A percentile compares a stretch with the other conserved stretches of the same genome.
Evolutionary conservation across 2,329 filamentous ascomycete genomes (phyloP).

Genomic region (Didymella pinodella): DNA sequence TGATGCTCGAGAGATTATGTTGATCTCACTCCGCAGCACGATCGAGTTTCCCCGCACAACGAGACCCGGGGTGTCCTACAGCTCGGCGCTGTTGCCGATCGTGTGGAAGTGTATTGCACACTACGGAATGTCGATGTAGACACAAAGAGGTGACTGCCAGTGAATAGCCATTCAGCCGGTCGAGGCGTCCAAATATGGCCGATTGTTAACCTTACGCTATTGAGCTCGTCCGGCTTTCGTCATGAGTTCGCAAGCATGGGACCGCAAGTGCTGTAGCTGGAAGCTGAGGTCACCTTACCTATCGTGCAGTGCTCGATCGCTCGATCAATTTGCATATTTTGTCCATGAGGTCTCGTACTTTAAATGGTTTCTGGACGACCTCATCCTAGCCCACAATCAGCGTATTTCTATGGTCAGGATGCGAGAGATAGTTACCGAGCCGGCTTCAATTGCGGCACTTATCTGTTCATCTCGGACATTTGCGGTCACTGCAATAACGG

Average conservation of each 20-base stretch:
- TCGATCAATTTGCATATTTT: conserved; percentile 29
- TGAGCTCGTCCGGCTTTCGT: neutral
- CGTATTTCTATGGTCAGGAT: neutral
- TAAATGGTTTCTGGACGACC: conserved; percentile 48
- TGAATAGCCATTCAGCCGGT: neutral
- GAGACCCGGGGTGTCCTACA: neutral
- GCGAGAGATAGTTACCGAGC: neutral
- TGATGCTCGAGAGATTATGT: neutral
- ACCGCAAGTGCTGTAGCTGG: neutral
- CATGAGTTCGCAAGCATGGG: neutral
- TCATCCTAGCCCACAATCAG: conserved; percentile 25
- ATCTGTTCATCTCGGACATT: conserved; percentile 29
- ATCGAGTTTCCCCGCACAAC: neutral
- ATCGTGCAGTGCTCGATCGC: neutral
- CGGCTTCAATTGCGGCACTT: conserved; percentile 2
- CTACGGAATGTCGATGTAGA: neutral
- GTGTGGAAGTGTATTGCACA: neutral
- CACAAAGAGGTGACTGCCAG: neutral
- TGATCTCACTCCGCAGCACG: neutral
- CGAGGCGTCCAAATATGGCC: neutral
- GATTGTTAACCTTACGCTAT: neutral
- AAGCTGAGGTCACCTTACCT: neutral
- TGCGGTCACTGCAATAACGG: conserved; percentile 39
- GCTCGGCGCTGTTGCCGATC: neutral
- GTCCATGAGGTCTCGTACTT: conserved; percentile 41